Conservation (phyloP, 176 grass and related monocot genomes). For the Dactylis glomerata region DNA sequence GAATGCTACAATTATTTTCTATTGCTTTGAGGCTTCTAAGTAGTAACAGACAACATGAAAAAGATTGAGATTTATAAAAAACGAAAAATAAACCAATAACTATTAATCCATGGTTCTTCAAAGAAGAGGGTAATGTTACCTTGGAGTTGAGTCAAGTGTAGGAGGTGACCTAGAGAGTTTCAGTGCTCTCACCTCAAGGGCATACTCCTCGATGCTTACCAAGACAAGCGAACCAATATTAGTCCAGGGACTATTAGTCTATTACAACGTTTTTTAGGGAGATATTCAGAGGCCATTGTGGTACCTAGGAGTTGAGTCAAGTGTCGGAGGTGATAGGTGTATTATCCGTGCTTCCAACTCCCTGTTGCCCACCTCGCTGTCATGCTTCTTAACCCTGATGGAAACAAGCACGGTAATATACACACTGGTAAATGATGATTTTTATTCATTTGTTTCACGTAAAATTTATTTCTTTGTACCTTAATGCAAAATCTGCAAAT, state of each 20-base stretch:
- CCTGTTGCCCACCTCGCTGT: not conserved
- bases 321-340: not conserved
- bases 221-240: not conserved
- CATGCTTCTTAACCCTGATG: too few species aligned
- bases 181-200: not conserved
- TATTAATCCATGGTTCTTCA: not conserved
- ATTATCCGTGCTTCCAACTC: not conserved
- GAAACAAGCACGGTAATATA: too few species aligned
- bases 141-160: not conserved
- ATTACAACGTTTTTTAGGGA: not conserved
- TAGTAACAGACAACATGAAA: not conserved
- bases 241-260: not conserved
- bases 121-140: not conserved
- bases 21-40: not conserved
- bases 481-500: not conserved
- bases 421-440: too few species aligned
- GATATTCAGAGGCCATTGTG: not conserved
- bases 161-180: not conserved
- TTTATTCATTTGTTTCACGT: not conserved
- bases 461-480: not conserved
- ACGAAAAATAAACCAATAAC: not conserved
- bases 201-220: not conserved
- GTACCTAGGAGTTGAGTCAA: not conserved
- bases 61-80: not conserved
- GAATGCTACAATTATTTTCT: not conserved